Evolutionary conservation across 1,284 basidiomycete species (phyloP).

Genomic region (Rugosomyces carneus): DNA sequence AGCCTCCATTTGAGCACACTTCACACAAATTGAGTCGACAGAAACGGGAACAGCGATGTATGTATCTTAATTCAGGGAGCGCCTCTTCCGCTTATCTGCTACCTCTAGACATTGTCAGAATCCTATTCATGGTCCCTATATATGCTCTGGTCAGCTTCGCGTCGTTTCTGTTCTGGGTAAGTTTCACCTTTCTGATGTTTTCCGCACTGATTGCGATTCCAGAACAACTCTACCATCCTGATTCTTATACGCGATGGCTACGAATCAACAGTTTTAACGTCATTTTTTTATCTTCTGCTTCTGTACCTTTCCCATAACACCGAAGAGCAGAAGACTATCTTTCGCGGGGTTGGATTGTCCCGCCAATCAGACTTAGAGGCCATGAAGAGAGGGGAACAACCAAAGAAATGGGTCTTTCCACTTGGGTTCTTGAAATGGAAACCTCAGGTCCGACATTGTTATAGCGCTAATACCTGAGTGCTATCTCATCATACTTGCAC

Average conservation of each 20-base stretch:
- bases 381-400: conserved; percentile 36
- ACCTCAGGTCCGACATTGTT: conserved; percentile 39
- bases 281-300: conserved; percentile 76
- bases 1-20: neutral
- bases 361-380: conserved; percentile 42
- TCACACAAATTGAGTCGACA: conserved; percentile 18
- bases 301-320: conserved; percentile 63
- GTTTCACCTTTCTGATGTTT: neutral
- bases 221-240: conserved; percentile 62
- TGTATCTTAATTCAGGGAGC: conserved; percentile 15
- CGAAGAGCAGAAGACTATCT: conserved; percentile 58
- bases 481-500: neutral
- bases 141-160: conserved; percentile 65
- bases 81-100: conserved; percentile 1
- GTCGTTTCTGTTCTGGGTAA: conserved; percentile 69
- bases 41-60: conserved; percentile 67
- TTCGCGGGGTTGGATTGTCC: conserved; percentile 52
- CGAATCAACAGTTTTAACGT: conserved; percentile 65
- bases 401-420: conserved; percentile 68
- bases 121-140: conserved; percentile 76
- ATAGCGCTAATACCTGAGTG: neutral
- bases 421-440: conserved; percentile 58
- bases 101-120: conserved; percentile 59
- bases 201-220: neutral
- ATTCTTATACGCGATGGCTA: conserved; percentile 63